Conservation (phyloP, 139 green algal genomes). For the Edaphochlamys debaryana region DNA sequence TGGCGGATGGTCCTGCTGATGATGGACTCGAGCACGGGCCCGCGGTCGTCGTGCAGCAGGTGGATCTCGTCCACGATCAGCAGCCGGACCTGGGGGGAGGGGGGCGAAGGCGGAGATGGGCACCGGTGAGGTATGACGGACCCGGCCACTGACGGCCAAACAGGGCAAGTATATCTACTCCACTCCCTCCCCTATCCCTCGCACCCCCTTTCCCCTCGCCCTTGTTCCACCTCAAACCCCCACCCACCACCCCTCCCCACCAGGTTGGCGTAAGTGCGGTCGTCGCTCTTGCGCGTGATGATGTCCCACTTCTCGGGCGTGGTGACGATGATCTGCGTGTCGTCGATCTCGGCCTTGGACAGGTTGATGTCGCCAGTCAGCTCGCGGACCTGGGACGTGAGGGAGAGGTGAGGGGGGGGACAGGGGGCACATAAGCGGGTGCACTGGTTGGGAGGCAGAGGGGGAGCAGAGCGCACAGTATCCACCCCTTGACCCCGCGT, state of each 20-base stretch:
- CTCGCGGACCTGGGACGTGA: conserved; percentile 71
- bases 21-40: conserved; percentile 96
- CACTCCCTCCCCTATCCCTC: neutral
- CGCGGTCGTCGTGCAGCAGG: conserved; percentile 95
- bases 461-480: too few species aligned
- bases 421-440: neutral
- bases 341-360: conserved; percentile 93
- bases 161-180: too few species aligned
- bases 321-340: conserved; percentile 96
- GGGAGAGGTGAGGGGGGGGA: neutral
- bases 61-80: conserved; percentile 99
- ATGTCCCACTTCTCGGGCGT: conserved; percentile 99
- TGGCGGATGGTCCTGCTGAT: conserved; percentile 94
- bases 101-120: neutral
- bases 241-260: conserved; percentile 47
- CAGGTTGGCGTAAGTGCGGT: conserved; percentile 93
- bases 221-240: too few species aligned
- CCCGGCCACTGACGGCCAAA: too few species aligned
- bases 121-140: too few species aligned
- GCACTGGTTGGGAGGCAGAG: too few species aligned
- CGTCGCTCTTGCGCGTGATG: conserved; percentile 96
- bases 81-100: conserved; percentile 63
- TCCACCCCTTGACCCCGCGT: too few species aligned
- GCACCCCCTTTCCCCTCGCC: neutral
- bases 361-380: conserved; percentile 94